Percentiles rank a stretch among this genome's conserved stretches.
These are phyloP conservation scores for Tuber brumale DNA, from an alignment of 495 filamentous ascomycete genomes.

Conservation along the genomic window DNA sequence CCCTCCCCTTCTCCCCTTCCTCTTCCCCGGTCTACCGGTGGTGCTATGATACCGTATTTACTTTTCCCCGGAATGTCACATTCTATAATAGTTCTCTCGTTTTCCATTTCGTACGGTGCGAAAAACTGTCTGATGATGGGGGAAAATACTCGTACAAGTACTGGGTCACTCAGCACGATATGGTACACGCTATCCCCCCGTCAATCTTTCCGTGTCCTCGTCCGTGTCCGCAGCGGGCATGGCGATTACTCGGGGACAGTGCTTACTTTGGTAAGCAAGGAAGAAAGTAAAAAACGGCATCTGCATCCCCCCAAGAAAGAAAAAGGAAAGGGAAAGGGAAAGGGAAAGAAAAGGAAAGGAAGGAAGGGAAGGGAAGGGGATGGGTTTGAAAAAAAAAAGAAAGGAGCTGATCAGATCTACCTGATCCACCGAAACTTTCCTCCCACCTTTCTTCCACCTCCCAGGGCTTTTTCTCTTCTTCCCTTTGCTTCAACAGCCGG, in stretches of 20 bases:
- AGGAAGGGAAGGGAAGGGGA: not conserved
- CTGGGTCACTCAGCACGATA: not conserved
- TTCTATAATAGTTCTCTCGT: not conserved
- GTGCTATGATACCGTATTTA: constrained; percentile 6
- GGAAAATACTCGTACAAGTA: not conserved
- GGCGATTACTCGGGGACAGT: not conserved
- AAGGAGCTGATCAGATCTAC: not conserved
- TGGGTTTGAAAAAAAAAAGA: not conserved
- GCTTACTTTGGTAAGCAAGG: not conserved
- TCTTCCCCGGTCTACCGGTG: not conserved
- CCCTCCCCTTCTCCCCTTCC: not conserved
- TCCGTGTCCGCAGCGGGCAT: not conserved
- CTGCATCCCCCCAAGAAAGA: not conserved
- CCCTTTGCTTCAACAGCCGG: not conserved
- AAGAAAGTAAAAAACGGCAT: not conserved
- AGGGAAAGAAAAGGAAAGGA: not conserved
- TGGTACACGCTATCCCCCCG: not conserved
- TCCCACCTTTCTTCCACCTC: not conserved
- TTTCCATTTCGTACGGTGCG: not conserved
- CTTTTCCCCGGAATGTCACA: constrained; percentile 10
- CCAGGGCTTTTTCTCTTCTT: not conserved
- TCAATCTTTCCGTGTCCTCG: not conserved
- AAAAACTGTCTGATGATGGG: not conserved
- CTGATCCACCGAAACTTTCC: not conserved
- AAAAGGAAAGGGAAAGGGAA: not conserved